Evolutionary conservation across 2,329 filamentous ascomycete genomes (phyloP), one percentile per base, ranked within the genome.

Genomic region (Fusarium lateritium): DNA sequence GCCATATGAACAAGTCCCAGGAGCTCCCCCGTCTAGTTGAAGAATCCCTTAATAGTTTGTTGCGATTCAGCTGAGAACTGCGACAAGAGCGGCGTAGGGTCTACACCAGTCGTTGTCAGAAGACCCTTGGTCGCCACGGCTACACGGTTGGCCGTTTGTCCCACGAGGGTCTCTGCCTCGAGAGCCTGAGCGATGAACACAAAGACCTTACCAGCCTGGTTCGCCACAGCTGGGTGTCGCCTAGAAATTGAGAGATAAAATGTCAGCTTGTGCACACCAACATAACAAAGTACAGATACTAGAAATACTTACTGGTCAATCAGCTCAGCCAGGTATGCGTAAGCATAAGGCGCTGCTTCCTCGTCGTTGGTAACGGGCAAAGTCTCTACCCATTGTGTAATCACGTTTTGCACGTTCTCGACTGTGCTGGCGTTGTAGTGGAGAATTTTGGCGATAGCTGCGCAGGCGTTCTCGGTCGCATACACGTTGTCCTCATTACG

Each of bases 391-490:
- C 96, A 99, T 77, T 92, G 91, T n/a, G 85, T 83, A 42, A 94
- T 89, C 26, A 98, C 86, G 38, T 92, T 87, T 76, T 96, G 91
- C 50, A 88, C 85, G 75, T 97, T 93, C 55, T 84, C 85, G 19
- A 99, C 90, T 77, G 92, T 92, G 71, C 85, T 85, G 24, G 89
- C 84, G 80, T 97, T 98, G 83, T 91, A 98, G 78, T 97, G 94
- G 69, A 99, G 85, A 54, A 99, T 95, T 86, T 99, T 99, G 36
- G 96, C 96, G 76, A 99, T 96, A 71, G 94, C 94, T 42, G 96
- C 95, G 73, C 94, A 98, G 8, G 95, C 95, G 77, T 99, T 99
- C 82, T 99, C 96, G 2, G 96, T 98, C 3, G 96, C 96, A 77
- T 97, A 99, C 3, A 97, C 92, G 74, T 98, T 94, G 73, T 98